Evolutionary conservation across 1,284 basidiomycete genomes (phyloP), one percentile per base, ranked within the genome.

Genomic region (Moesziomyces aphidis): DNA sequence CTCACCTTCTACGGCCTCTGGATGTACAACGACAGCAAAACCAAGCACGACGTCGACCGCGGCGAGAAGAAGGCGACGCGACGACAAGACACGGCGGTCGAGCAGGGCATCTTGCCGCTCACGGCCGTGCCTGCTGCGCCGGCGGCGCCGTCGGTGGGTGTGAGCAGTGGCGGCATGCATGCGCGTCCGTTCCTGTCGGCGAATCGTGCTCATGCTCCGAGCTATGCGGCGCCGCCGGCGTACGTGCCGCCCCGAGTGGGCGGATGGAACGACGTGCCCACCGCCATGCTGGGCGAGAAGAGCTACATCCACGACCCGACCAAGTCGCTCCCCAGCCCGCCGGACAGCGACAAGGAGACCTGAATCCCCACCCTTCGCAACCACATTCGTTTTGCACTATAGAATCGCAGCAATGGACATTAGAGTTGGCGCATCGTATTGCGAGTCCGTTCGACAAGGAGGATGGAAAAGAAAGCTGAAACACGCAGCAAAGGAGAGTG

Each of bases 11-110:
- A 89, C 19, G 97, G 97, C 0, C 86, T 99, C 45, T 98, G 55
- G 48, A 90, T 98, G 90, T 99, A 99, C 87, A 97, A 99, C 87
- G 90, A 90, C 55, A 92, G 94, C 53, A 99, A 97, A 86, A 80
- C 69, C 51, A 73, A 70, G n/a, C 49, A 65, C 5, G 73, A 75
- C 13, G 73, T 71, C 0, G 10, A 4, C 10, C 64, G 65, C 44
- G 69, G 13, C 3, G 68, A 76, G 44, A 55, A 50, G 4, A 60
- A 61, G 48, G 61, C 50, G 15, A 31, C 42, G 15, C 60, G 64
- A 17, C 57, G 60, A 34, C 67, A 67, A 21, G 47, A 60, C 19
- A 11, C 31, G 5, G 48, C 5, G 21, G 17, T 24, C 44, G 10
- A 28, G 0, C 9, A 26, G 5, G 67, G 7, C 4, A 52, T 71